A percentile compares a stretch with the other conserved stretches of the same genome.
Evolutionary conservation across 2,329 filamentous ascomycete species (phyloP).

Genomic region (Rosellinia necatrix): DNA sequence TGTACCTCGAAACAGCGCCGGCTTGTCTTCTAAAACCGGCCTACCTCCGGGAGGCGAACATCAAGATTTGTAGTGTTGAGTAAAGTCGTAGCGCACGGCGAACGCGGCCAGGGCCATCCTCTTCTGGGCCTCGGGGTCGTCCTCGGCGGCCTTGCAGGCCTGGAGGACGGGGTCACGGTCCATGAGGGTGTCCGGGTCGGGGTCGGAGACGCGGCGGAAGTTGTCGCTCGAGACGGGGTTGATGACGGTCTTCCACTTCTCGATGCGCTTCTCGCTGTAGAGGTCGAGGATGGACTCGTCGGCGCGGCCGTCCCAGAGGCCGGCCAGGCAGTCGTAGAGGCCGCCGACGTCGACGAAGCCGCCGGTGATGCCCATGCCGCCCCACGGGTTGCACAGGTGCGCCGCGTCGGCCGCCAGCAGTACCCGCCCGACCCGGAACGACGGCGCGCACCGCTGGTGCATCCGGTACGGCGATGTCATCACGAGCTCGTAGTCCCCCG

Average conservation of each 20-base stretch:
- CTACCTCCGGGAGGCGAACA: neutral
- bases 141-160: slow-evolving; percentile 43
- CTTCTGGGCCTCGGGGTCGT: slow-evolving; percentile 41
- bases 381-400: slow-evolving; percentile 59
- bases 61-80: slow-evolving; percentile 46
- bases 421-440: slow-evolving; percentile 61
- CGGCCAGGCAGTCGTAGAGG: slow-evolving; percentile 61
- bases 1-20: too few relatives aligned
- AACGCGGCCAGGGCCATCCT: slow-evolving; percentile 44
- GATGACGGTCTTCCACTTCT: slow-evolving; percentile 52
- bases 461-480: slow-evolving; percentile 65
- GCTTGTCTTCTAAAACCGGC: too few relatives aligned
- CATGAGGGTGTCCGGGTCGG: slow-evolving; percentile 46
- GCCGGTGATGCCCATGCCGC: slow-evolving; percentile 66
- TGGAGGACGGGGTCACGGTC: slow-evolving; percentile 48
- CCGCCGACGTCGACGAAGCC: slow-evolving; percentile 68
- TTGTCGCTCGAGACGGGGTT: slow-evolving; percentile 50
- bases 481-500: slow-evolving; percentile 59
- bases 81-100: slow-evolving; percentile 50
- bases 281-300: slow-evolving; percentile 51
- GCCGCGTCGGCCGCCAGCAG: slow-evolving; percentile 65
- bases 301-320: slow-evolving; percentile 50
- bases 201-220: slow-evolving; percentile 49
- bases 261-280: slow-evolving; percentile 51
- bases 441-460: slow-evolving; percentile 63